Evolutionary conservation across 306 rosid genomes (phyloP).

Genomic region (Castanea sativa): DNA sequence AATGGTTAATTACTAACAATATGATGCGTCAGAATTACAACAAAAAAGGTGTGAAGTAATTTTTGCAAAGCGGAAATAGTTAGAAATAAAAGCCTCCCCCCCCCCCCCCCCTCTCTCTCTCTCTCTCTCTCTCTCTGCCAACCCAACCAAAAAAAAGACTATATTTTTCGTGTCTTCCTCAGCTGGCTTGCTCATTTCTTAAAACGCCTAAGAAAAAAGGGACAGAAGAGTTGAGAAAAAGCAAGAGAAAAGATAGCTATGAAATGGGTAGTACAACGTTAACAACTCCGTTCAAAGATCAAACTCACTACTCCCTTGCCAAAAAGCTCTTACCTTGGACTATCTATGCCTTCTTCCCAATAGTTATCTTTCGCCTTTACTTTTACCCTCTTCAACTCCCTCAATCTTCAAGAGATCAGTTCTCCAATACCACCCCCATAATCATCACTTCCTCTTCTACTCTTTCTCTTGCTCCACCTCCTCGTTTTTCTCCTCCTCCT

Average conservation of each 20-base stretch:
- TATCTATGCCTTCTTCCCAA: constrained; percentile 59
- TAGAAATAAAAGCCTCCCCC: neutral
- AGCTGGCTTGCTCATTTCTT: neutral
- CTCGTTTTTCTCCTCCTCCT: constrained; percentile 22
- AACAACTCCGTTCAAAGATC: constrained; percentile 49
- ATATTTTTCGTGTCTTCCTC: neutral
- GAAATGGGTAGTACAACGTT: constrained; percentile 35
- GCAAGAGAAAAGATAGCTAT: neutral
- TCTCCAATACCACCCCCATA: constrained; percentile 27
- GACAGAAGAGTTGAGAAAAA: neutral
- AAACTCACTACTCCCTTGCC: constrained; percentile 16
- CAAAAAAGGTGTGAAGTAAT: too few relatives aligned
- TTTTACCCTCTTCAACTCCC: constrained; percentile 52
- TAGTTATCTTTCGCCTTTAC: constrained; percentile 62
- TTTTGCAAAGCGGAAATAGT: too few relatives aligned
- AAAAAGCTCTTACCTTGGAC: constrained; percentile 56
- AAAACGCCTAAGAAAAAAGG: neutral
- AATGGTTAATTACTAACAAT: too few relatives aligned
- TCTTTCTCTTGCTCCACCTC: constrained; percentile 8
- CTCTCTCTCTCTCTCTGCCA: neutral
- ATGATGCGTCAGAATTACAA: too few relatives aligned
- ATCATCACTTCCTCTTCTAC: constrained; percentile 26
- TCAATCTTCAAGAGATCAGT: constrained; percentile 30
- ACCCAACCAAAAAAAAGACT: neutral
- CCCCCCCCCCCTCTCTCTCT: neutral